Conservation (phyloP, 75 land plant genomes). For the Pinus taeda region DNA sequence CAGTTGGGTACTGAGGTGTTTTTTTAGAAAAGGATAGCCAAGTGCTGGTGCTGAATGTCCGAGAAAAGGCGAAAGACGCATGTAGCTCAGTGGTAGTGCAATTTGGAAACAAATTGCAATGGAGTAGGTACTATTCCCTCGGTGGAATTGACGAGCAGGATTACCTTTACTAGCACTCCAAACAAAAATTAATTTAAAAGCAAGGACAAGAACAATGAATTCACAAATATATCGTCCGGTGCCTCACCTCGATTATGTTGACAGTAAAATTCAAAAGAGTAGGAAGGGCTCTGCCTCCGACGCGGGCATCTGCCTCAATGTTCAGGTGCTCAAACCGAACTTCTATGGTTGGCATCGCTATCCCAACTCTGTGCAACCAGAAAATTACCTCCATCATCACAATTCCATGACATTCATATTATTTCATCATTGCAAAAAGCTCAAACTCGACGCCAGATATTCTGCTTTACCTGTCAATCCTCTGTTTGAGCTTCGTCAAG, state of each 20-base stretch:
- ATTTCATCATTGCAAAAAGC: background rate
- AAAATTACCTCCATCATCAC: background rate
- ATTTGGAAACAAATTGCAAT: background rate
- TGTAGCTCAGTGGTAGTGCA: background rate
- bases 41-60: no score
- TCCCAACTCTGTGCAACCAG: constrained; percentile 59
- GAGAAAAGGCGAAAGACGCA: background rate
- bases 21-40: no score
- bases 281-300: constrained; percentile 68
- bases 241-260: constrained; percentile 43
- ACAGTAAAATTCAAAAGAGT: constrained; percentile 40
- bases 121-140: no score
- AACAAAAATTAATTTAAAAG: background rate
- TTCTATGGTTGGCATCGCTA: constrained; percentile 70
- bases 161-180: background rate
- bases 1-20: no score
- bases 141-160: background rate
- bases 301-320: constrained; percentile 45
- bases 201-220: background rate
- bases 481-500: constrained; percentile 25
- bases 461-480: constrained; percentile 30
- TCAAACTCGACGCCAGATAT: background rate
- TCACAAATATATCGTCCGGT: background rate
- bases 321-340: constrained; percentile 70
- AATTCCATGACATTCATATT: background rate